A percentile compares a stretch with the other conserved stretches of the same genome.
Conservation (phyloP, 2,329 filamentous ascomycete genomes). For the Gyromitra esculenta region DNA sequence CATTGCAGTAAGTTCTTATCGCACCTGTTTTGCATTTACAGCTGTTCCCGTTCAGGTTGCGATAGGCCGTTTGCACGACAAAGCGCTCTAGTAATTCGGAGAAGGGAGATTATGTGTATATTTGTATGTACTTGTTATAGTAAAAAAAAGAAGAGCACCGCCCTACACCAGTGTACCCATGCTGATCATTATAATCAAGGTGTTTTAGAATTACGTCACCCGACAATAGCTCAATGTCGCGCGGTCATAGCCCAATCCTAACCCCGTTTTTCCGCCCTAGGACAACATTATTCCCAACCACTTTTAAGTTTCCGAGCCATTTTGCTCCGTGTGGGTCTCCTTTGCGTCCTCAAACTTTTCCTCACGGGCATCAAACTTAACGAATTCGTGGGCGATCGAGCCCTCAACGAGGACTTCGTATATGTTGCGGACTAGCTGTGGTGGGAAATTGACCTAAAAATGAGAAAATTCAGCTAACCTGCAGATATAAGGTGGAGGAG, state of each 20-base stretch:
- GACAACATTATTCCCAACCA: background rate
- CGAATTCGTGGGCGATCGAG: slow-evolving; percentile 53
- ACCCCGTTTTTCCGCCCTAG: background rate
- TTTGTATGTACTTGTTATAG: background rate
- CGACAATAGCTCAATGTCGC: background rate
- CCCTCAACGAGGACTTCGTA: slow-evolving; percentile 54
- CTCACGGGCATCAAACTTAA: slow-evolving; percentile 43
- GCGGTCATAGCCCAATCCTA: slow-evolving; percentile 2
- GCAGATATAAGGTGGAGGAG: background rate
- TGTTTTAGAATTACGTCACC: slow-evolving; percentile 1
- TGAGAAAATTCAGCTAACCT: background rate
- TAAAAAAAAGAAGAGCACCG: background rate
- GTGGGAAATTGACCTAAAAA: slow-evolving; percentile 49
- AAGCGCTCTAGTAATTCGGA: background rate
- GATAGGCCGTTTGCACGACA: background rate
- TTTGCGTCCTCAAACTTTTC: slow-evolving; percentile 34
- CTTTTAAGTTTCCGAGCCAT: background rate
- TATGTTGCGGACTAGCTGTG: slow-evolving; percentile 42
- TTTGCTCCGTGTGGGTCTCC: background rate
- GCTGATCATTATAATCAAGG: background rate
- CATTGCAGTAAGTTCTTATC: background rate
- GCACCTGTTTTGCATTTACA: background rate
- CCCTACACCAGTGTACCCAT: background rate
- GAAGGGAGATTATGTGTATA: slow-evolving; percentile 7
- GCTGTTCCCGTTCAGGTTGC: background rate